These are phyloP conservation scores for Linum usitatissimum DNA, from an alignment of 345 rosid species.

Conservation along the genomic window DNA sequence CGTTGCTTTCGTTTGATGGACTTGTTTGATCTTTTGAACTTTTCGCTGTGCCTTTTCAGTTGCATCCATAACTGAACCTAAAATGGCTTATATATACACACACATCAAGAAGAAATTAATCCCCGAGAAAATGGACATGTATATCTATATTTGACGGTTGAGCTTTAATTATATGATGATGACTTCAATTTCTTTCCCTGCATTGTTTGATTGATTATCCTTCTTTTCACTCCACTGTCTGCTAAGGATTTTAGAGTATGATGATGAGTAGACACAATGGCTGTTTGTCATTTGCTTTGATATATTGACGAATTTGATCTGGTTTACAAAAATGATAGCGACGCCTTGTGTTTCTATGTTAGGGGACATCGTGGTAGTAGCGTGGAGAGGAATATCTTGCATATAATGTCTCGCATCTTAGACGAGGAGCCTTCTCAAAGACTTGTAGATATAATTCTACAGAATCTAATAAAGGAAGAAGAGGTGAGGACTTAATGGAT, in stretches of 20 bases:
- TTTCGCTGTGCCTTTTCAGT: neutral
- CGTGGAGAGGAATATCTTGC: constrained; percentile 49
- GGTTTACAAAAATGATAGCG: neutral
- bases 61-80: neutral
- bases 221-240: too few relatives aligned
- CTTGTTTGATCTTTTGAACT: neutral
- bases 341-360: constrained; percentile 8
- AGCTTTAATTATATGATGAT: too few relatives aligned
- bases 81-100: neutral
- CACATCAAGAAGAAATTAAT: neutral
- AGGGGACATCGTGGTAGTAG: constrained; percentile 52
- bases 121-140: neutral
- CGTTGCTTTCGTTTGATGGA: neutral
- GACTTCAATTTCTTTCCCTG: too few relatives aligned
- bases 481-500: constrained; percentile 33
- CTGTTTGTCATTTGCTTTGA: neutral
- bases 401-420: constrained; percentile 51
- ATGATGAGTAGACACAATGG: neutral
- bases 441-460: constrained; percentile 47
- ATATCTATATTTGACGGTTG: too few relatives aligned
- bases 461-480: constrained; percentile 59
- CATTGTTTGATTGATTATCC: too few relatives aligned
- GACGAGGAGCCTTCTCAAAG: constrained; percentile 56
- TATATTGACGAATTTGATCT: neutral
- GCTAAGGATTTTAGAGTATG: too few relatives aligned